Evolutionary conservation across 257 asterid species (phyloP).

Genomic region (Gentiana dahurica): DNA sequence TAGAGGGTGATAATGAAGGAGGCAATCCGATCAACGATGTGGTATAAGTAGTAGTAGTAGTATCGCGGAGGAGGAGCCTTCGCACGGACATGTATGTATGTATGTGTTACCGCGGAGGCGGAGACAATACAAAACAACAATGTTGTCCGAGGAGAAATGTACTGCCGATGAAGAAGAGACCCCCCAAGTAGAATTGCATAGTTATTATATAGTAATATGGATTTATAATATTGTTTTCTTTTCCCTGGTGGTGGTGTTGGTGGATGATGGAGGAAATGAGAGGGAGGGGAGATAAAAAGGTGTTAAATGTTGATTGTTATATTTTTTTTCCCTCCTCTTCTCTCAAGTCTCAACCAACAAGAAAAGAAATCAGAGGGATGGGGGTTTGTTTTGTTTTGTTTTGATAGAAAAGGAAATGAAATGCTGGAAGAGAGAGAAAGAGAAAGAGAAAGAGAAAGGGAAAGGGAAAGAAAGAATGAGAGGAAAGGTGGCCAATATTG

Average conservation of each 20-base stretch:
- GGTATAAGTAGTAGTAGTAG: not conserved
- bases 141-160: conserved; percentile 5
- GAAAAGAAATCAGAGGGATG: not conserved
- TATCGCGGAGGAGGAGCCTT: conserved; percentile 20
- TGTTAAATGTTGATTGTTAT: no score
- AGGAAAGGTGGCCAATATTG: not conserved
- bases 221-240: no score
- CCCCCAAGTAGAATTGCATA: conserved; percentile 32
- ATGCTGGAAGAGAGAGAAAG: not conserved
- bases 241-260: not conserved
- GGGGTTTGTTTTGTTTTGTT: no score
- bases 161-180: conserved; percentile 5
- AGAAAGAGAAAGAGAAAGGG: not conserved
- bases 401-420: conserved; percentile 5
- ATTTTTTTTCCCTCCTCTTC: conserved; percentile 21
- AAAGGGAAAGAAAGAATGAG: conserved; percentile 1
- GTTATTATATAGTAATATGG: not conserved
- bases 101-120: conserved; percentile 20
- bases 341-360: conserved; percentile 20
- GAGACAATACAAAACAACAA: not conserved
- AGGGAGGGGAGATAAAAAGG: not conserved
- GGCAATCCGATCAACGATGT: conserved; percentile 2
- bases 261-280: not conserved
- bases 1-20: conserved; percentile 2
- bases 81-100: conserved; percentile 33